These are phyloP conservation scores for Tuber indicum DNA, from an alignment of 495 filamentous ascomycete genomes.

Conservation along the genomic window DNA sequence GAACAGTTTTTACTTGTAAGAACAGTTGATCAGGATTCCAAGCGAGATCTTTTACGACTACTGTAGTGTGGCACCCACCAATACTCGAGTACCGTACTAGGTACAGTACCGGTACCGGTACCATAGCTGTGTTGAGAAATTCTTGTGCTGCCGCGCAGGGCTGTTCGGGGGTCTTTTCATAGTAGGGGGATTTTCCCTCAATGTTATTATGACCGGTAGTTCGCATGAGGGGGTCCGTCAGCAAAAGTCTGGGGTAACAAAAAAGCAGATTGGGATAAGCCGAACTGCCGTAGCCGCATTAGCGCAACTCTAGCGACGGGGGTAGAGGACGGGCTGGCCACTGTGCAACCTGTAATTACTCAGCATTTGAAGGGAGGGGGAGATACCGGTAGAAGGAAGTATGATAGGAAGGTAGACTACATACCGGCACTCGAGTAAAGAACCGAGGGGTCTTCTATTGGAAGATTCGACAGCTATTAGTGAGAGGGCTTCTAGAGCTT, in stretches of 20 bases:
- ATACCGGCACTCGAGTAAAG: neutral
- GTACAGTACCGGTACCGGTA: too few relatives aligned
- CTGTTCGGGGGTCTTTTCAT: neutral
- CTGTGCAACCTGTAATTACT: neutral
- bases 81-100: too few relatives aligned
- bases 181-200: neutral
- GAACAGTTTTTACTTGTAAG: too few relatives aligned
- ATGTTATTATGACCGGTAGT: neutral
- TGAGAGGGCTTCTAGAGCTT: neutral
- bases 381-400: neutral
- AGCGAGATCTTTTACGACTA: neutral
- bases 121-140: neutral
- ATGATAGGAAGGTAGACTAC: too few relatives aligned
- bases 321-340: neutral
- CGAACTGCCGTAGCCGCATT: neutral
- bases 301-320: neutral
- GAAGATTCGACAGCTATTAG: neutral
- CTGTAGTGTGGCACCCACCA: neutral
- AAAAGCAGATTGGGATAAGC: neutral
- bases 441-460: neutral
- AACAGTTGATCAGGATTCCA: neutral
- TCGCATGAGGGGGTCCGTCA: neutral
- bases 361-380: neutral
- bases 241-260: constrained; percentile 2
- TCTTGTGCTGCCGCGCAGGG: neutral